Evolutionary conservation across 768 basidiomycete species (phyloP), one percentile per base, ranked within the genome.

Genomic region (Mycena galericulata): DNA sequence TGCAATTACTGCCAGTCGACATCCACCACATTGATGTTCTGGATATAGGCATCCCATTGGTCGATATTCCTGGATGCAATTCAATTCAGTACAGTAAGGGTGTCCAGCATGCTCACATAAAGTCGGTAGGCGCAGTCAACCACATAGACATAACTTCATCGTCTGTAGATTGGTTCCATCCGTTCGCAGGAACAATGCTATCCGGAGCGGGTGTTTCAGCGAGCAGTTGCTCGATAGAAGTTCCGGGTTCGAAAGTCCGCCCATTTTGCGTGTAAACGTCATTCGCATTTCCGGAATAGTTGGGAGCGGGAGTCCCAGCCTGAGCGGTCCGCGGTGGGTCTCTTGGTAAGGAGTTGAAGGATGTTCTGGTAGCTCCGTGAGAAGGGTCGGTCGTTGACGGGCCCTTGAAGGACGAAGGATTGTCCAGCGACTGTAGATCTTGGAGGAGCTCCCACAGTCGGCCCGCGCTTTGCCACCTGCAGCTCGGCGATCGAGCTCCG

Each of bases 81-180:
- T 43, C 6, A 36, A 15, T n/a, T n/a, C n/a, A n/a, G n/a, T n/a
- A n/a, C n/a, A n/a, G n/a, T n/a, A n/a, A n/a, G n/a, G n/a, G n/a
- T n/a, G n/a, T n/a, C n/a, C n/a, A n/a, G n/a, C 4, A 14, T 30
- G 27, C 68, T 60, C 45, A 69, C 68, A 46, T 34, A 6, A 66
- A 29, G 1, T 45, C 53, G 1, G 53, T 57, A 9, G 68, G 64
- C 3, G 49, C 62, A 4, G 47, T 47, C 45, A 51, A 54, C 70
- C 63, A 72, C 67, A 66, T 68, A 3, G 70, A 61, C 66, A 68
- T 65, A 4, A 72, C n/a, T 10, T 72, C 63, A 24, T 72, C 63
- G 49, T 68, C 63, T n/a, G n/a, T n/a, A n/a, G n/a, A n/a, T n/a
- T 47, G 22, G 22, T 15, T 47, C 46, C 46, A 22, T 3, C 22